These are phyloP conservation scores for Lavandula angustifolia DNA, from an alignment of 257 asterid species.

Conservation along the genomic window DNA sequence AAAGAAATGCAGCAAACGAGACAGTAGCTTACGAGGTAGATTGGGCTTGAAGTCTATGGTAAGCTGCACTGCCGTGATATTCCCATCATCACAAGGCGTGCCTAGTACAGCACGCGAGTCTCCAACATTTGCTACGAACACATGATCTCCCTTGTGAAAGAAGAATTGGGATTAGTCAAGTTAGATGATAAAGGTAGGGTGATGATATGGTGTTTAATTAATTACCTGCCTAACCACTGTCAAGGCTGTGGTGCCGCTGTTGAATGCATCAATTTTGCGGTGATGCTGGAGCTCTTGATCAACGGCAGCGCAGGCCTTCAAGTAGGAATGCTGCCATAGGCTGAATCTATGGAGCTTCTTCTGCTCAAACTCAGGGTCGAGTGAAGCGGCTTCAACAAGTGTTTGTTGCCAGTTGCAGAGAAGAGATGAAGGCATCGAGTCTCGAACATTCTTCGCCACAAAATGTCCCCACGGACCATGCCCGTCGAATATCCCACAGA, in stretches of 20 bases:
- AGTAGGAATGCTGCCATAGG: conserved; percentile 78
- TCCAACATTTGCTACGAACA: conserved; percentile 82
- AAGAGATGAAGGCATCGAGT: conserved; percentile 69
- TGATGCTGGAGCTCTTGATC: conserved; percentile 76
- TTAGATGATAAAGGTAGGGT: too few relatives aligned
- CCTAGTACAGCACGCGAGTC: conserved; percentile 96
- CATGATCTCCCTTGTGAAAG: conserved; percentile 58
- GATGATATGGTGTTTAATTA: conserved; percentile 2
- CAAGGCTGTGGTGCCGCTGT: conserved; percentile 92
- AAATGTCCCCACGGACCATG: conserved; percentile 98
- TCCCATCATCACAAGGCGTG: conserved; percentile 64
- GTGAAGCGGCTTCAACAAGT: conserved; percentile 61
- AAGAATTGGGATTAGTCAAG: too few relatives aligned
- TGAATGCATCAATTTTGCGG: conserved; percentile 68
- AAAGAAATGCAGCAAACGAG: neutral
- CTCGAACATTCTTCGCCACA: conserved; percentile 85
- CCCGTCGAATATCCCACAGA: conserved; percentile 97
- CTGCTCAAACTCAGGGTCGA: conserved; percentile 54
- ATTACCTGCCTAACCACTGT: conserved; percentile 91
- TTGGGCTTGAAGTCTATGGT: conserved; percentile 93
- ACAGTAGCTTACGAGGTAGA: conserved; percentile 61
- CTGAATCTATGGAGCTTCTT: conserved; percentile 57
- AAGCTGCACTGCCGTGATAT: conserved; percentile 75
- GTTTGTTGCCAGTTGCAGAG: conserved; percentile 81
- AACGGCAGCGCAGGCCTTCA: conserved; percentile 89